A percentile compares a stretch with the other conserved stretches of the same genome.
phyloP scores from a whole-genome alignment of 441 rosid genomes.

The Pelargonium cotyledonis region DNA sequence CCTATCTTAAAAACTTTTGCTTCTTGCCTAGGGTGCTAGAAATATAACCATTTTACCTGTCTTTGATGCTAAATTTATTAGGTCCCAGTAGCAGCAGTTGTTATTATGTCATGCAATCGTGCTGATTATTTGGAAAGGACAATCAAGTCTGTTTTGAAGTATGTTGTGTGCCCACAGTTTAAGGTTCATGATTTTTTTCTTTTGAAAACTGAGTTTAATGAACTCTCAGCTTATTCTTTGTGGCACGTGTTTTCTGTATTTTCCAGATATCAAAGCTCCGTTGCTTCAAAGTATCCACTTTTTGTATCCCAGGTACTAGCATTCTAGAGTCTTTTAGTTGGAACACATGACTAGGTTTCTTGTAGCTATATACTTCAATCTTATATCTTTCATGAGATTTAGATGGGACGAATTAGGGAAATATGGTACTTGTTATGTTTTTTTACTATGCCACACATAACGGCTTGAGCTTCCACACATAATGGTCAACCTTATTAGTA shows the following conservation, averaged over 20 bases:
- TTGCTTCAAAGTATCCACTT: slow-evolving; percentile 80
- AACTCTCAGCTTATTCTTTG: slow-evolving; percentile 10
- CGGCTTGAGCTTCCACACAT: no score
- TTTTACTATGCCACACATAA: no score
- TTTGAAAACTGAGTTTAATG: not conserved
- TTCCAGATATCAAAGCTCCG: slow-evolving; percentile 61
- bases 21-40: slow-evolving; percentile 8
- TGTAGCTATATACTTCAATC: slow-evolving; percentile 2
- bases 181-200: slow-evolving; percentile 12
- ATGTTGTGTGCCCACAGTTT: slow-evolving; percentile 18
- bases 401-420: slow-evolving; percentile 8
- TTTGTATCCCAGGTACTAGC: slow-evolving; percentile 79
- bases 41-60: slow-evolving; percentile 18
- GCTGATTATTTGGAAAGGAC: slow-evolving; percentile 95
- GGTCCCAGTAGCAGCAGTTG: slow-evolving; percentile 83
- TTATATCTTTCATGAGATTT: slow-evolving; percentile 6
- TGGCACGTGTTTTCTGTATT: slow-evolving; percentile 19
- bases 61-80: slow-evolving; percentile 28
- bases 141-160: slow-evolving; percentile 71
- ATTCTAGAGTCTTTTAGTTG: slow-evolving; percentile 11
- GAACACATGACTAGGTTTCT: slow-evolving; percentile 9
- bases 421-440: not conserved
- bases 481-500: no score
- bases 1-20: slow-evolving; percentile 7
- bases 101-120: slow-evolving; percentile 97